A percentile compares a stretch with the other conserved stretches of the same genome.
Evolutionary conservation across 2,329 filamentous ascomycete genomes (phyloP).

Genomic region (Penicillium frequentans): DNA sequence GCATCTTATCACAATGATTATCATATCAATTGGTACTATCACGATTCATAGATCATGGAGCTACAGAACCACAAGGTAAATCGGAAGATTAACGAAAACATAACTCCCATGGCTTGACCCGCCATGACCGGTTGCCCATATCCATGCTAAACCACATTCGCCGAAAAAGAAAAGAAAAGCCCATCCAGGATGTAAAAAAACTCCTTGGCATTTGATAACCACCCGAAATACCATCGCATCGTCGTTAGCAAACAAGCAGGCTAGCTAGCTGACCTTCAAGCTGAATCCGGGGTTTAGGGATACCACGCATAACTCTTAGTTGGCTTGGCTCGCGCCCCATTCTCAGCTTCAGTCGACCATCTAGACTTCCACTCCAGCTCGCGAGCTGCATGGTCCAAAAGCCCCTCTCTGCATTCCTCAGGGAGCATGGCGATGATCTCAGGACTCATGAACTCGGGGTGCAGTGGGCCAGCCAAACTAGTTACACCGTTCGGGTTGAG

Average conservation of each 20-base stretch:
- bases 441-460: slow-evolving; percentile 39
- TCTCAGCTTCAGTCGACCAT: slow-evolving; percentile 70
- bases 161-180: slow-evolving; percentile 3
- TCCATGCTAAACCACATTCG: slow-evolving; percentile 20
- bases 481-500: slow-evolving; percentile 45
- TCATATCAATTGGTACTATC: not conserved
- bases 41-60: not conserved
- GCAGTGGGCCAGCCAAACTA: slow-evolving; percentile 32
- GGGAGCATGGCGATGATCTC: slow-evolving; percentile 47
- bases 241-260: not conserved
- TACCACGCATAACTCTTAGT: slow-evolving; percentile 43
- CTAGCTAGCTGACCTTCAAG: not conserved
- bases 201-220: not conserved
- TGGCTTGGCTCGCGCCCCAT: slow-evolving; percentile 41
- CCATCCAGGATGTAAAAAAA: not conserved
- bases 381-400: slow-evolving; percentile 64
- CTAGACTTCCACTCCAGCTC: slow-evolving; percentile 71
- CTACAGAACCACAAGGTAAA: not conserved
- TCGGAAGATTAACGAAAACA: not conserved
- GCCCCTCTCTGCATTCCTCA: slow-evolving; percentile 64
- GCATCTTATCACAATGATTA: not conserved
- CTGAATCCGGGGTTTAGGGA: slow-evolving; percentile 24
- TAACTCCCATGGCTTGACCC: slow-evolving; percentile 17
- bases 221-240: not conserved
- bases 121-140: slow-evolving; percentile 18